phyloP scores from a whole-genome alignment of 257 asterid genomes.

The Solanum tacnaense region DNA sequence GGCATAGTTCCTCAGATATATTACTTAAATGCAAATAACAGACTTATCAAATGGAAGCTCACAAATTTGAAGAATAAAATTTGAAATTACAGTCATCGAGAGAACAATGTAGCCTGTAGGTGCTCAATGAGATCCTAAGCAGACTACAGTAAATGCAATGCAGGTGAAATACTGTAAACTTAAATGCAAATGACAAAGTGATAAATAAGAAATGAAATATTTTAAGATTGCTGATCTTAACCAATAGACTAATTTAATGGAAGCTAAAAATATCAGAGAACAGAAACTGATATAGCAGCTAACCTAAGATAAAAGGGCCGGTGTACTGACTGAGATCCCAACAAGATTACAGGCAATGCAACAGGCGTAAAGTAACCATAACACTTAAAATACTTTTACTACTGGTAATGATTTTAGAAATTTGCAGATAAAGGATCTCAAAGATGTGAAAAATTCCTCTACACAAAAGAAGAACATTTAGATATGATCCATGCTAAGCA shows the following conservation, averaged over 20 bases:
- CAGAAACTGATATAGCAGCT: not conserved
- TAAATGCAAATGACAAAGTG: not conserved
- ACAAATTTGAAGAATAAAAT: not conserved
- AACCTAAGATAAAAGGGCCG: not conserved
- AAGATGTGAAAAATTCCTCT: not conserved
- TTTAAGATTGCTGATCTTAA: not conserved
- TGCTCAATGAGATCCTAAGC: not conserved
- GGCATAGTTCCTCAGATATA: not conserved
- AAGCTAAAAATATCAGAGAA: not conserved
- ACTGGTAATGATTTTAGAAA: not conserved
- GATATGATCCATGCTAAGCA: not conserved
- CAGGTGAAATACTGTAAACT: not conserved
- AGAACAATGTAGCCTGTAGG: not conserved
- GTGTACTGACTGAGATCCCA: not conserved
- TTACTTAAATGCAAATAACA: not conserved
- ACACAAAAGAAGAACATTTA: not conserved
- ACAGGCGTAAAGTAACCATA: not conserved
- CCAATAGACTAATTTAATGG: not conserved
- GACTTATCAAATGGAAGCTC: not conserved
- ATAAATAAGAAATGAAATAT: not conserved
- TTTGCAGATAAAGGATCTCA: not conserved
- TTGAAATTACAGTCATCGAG: not conserved
- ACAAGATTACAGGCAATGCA: not conserved
- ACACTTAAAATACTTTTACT: not conserved
- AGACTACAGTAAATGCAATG: not conserved